Evolutionary conservation across 495 filamentous ascomycete genomes (phyloP), one percentile per base, ranked within the genome.

Genomic region (Penicillium coffeae): DNA sequence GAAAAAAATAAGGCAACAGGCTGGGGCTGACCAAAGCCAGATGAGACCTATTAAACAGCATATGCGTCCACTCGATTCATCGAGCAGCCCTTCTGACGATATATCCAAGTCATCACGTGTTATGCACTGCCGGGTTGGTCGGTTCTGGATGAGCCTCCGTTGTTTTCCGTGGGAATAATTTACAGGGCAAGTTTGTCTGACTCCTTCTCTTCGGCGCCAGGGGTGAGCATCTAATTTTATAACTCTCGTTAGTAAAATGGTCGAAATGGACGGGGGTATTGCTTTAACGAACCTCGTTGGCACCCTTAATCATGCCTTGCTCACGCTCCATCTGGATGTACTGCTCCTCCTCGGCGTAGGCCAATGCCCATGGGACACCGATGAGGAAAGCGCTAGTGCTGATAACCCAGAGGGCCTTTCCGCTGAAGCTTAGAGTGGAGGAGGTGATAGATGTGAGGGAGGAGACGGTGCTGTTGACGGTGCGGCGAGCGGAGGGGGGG

Each of bases 251-350:
- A 33, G 0, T 8, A 10, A 3, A 3, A 0, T 9, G 1, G 16
- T 21, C 13, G 27, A 21, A 8, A 36, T 21, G 13, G 7, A 41
- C 13, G 13, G 9, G 34, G 1, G 8, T 19, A 15, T 19, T 3
- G 1, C 6, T 20, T 13, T 14, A 47, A 75, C 79, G 59, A 68
- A 84, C 82, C 72, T 85, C 80, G 60, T 81, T 81, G 48, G 78
- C 87, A 66, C 83, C 81, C 78, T 88, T 81, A 79, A 95, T 91
- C 87, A 95, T 92, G 68, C 85, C 83, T 84, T 91, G 86, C 76
- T 96, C 92, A 70, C 87, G 84, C 81, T 97, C 93, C 89, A 93
- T 90, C 78, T 96, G 92, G 50, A 88, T 74, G 62, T 93, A 79
- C 76, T 94, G 85, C 77, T 96, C 90, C 71, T 99, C 93, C 76